phyloP scores from a whole-genome alignment of 441 rosid species.

The Gossypium trilobum region DNA sequence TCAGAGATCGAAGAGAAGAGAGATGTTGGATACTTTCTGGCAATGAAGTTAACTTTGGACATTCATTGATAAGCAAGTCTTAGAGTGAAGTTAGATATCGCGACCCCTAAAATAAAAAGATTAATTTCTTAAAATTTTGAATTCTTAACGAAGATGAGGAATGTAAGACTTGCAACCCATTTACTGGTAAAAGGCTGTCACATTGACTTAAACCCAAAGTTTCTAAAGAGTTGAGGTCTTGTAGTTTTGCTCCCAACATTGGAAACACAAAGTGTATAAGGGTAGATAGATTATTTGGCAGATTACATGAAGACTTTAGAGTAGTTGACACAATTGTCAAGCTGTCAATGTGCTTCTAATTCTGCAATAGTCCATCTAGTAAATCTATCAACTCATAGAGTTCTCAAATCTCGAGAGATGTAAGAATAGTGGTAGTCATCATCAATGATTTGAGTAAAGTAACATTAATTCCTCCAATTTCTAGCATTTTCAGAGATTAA shows the following conservation, averaged over 20 bases:
- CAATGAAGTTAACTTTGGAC: background rate
- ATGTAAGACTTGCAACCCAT: too few relatives aligned
- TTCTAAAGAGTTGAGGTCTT: background rate
- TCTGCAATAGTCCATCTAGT: background rate
- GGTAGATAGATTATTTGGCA: background rate
- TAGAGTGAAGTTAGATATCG: too few relatives aligned
- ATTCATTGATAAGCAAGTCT: too few relatives aligned
- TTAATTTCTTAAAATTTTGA: too few relatives aligned
- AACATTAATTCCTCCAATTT: too few relatives aligned
- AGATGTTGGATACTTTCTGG: background rate
- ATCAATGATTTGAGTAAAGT: too few relatives aligned
- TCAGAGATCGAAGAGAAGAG: too few relatives aligned
- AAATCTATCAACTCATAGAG: background rate
- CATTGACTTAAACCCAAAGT: background rate
- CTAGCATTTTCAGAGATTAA: too few relatives aligned
- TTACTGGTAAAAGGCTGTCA: too few relatives aligned
- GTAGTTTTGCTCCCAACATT: constrained; percentile 12
- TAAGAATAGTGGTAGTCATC: too few relatives aligned
- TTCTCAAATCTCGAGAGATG: background rate
- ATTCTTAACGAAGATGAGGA: too few relatives aligned
- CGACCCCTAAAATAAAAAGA: too few relatives aligned
- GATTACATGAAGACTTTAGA: background rate
- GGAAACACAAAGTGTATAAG: background rate
- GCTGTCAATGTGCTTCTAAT: background rate
- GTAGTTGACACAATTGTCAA: fast-evolving